Base-by-base conservation (phyloP, 345 rosid species). In the Salix dunnii region DNA sequence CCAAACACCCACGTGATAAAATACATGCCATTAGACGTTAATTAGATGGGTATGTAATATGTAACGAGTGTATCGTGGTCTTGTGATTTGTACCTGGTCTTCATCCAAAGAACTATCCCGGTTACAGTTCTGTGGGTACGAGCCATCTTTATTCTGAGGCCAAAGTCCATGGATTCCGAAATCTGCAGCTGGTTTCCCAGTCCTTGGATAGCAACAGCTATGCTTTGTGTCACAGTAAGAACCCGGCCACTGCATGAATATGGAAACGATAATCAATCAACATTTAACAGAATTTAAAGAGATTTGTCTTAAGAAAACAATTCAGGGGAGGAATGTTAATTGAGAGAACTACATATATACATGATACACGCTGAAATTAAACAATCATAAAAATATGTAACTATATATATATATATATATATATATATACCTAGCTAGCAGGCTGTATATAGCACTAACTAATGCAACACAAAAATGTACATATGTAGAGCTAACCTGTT, bases 81-180 rank as follows among this genome's bases (percentile, higher is more conserved):
- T 33, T 33, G 35, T 33, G 35, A 33, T 33, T 33, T 4, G 35
- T 33, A 92, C 98, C 98, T 91, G 81, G 62, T 88, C 81, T 81
- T 74, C 53, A 21, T 92, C 85, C 38, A 87, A 91, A 30, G 48
- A 27, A 65, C 76, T 83, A 17, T 83, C 84, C 31, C 90, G 87
- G 72, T 94, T 86, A 42, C 97, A 94, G 69, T 82, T 88, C 17
- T 87, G 76, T 0, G 97, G 96, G 76, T 81, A 94, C 3, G 87
- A 67, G n/a, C 98, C 98, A 71, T 87, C 87, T 0, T 84, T 88
- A 84, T 90, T 87, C 70, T 92, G 89, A 36, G 98, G 96, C 98
- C 98, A 94, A n/a, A 94, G 91, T 25, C 98, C 98, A 46, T 92
- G 98, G 70, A 92, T 90, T 66, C 97, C 89, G 63, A 94, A 94